phyloP scores from a whole-genome alignment of 352 stramenopile species.

The Phytophthora kernoviae region DNA sequence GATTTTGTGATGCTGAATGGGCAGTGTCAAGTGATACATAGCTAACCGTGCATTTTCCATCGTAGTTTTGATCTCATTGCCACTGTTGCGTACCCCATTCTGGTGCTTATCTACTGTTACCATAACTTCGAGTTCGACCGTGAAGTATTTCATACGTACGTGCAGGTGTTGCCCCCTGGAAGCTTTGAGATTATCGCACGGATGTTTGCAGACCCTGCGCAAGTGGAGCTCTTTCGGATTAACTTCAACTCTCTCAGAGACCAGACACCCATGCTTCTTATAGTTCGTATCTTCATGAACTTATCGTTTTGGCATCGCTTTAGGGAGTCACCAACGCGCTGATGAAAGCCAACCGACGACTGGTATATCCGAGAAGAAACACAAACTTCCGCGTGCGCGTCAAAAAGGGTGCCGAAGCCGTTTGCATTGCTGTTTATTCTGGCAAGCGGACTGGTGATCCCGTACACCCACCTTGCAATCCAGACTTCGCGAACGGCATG shows the following conservation, averaged over 20 bases:
- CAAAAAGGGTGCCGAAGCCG: slow-evolving; percentile 25
- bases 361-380: slow-evolving; percentile 32
- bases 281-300: slow-evolving; percentile 36
- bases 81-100: slow-evolving; percentile 40
- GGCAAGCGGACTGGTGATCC: slow-evolving; percentile 10
- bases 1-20: neutral
- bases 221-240: slow-evolving; percentile 37
- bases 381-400: slow-evolving; percentile 12
- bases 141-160: slow-evolving; percentile 25
- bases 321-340: slow-evolving; percentile 19
- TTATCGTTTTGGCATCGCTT: slow-evolving; percentile 33
- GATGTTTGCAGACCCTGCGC: slow-evolving; percentile 33
- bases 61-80: slow-evolving; percentile 42
- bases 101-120: slow-evolving; percentile 36
- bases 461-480: slow-evolving; percentile 28
- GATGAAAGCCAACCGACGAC: slow-evolving; percentile 18
- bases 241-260: slow-evolving; percentile 40
- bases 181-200: slow-evolving; percentile 40
- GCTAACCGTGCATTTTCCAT: neutral
- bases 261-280: slow-evolving; percentile 21
- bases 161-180: slow-evolving; percentile 14
- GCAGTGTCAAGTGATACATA: neutral
- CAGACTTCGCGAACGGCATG: slow-evolving; percentile 16
- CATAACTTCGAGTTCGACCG: slow-evolving; percentile 40
- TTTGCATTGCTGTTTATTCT: slow-evolving; percentile 24